phyloP scores from a whole-genome alignment of 2,329 filamentous ascomycete species.

The Eurotiales sp. region DNA sequence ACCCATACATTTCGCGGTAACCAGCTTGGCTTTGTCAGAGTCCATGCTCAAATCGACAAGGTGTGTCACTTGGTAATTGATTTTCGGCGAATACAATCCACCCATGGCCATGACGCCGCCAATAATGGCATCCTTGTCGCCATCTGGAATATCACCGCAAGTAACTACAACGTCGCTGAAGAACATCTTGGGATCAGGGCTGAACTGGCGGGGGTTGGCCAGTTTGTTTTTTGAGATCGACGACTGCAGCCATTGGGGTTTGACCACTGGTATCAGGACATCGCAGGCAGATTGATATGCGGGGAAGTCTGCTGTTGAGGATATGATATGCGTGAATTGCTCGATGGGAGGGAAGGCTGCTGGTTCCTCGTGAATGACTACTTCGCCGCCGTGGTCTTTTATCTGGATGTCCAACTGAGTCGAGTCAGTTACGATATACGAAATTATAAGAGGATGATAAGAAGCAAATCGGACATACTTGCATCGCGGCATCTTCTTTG shows the following conservation, averaged over 20 bases:
- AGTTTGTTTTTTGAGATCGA: conserved; percentile 68
- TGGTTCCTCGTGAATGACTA: conserved; percentile 39
- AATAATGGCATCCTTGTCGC: conserved; percentile 87
- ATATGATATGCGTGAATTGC: conserved; percentile 62
- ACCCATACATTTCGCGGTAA: conserved; percentile 61
- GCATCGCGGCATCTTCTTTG: conserved; percentile 33
- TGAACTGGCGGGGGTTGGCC: conserved; percentile 77
- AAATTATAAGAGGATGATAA: background rate
- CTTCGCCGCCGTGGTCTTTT: conserved; percentile 47
- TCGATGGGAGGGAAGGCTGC: conserved; percentile 36
- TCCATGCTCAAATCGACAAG: conserved; percentile 77
- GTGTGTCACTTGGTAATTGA: conserved; percentile 77
- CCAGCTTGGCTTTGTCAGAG: conserved; percentile 60
- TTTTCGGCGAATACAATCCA: conserved; percentile 68
- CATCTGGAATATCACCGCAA: conserved; percentile 77
- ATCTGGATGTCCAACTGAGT: conserved; percentile 46
- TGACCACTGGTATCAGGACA: conserved; percentile 78
- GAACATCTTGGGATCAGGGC: conserved; percentile 85
- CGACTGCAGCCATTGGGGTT: conserved; percentile 70
- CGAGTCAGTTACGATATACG: background rate
- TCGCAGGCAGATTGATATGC: conserved; percentile 73
- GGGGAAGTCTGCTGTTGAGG: conserved; percentile 85
- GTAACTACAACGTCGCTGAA: conserved; percentile 80
- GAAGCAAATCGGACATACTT: conserved; percentile 28
- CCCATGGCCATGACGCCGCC: conserved; percentile 87